Percentiles rank a stretch among this genome's conserved stretches.
These are phyloP conservation scores for Sonneratia alba DNA, from an alignment of 345 rosid genomes.

Conservation along the genomic window DNA sequence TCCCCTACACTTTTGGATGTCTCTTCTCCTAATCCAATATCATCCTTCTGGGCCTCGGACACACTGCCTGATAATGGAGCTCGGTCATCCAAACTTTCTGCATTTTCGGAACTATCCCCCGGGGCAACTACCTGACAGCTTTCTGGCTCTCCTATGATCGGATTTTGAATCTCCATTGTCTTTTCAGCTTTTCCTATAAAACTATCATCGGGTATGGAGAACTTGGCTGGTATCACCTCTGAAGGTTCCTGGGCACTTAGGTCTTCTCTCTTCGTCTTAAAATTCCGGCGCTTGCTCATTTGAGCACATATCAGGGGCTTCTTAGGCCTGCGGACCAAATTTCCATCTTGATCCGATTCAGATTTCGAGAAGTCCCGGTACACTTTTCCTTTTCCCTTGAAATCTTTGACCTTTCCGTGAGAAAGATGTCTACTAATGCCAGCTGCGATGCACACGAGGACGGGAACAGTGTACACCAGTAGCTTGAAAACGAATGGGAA, in stretches of 20 bases:
- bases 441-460: constrained; percentile 28
- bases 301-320: constrained; percentile 25
- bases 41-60: constrained; percentile 8
- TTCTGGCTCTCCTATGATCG: not conserved
- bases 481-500: constrained; percentile 47
- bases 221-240: not conserved
- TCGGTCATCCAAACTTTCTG: constrained; percentile 23
- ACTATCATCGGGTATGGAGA: not conserved
- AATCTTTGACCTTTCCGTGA: not conserved
- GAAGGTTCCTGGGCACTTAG: not conserved
- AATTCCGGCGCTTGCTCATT: constrained; percentile 42
- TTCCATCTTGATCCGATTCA: constrained; percentile 8
- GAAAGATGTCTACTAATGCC: constrained; percentile 17
- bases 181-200: not conserved
- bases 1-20: not conserved
- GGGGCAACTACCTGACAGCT: not conserved
- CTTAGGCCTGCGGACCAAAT: constrained; percentile 4
- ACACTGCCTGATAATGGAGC: constrained; percentile 14
- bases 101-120: constrained; percentile 2
- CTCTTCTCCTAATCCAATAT: not conserved
- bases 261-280: constrained; percentile 19
- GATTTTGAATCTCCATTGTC: not conserved
- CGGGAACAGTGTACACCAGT: constrained; percentile 40
- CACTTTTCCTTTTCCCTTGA: constrained; percentile 9
- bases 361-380: constrained; percentile 5